Conservation (phyloP, 1,284 basidiomycete genomes). For the Golubevia sp. region DNA sequence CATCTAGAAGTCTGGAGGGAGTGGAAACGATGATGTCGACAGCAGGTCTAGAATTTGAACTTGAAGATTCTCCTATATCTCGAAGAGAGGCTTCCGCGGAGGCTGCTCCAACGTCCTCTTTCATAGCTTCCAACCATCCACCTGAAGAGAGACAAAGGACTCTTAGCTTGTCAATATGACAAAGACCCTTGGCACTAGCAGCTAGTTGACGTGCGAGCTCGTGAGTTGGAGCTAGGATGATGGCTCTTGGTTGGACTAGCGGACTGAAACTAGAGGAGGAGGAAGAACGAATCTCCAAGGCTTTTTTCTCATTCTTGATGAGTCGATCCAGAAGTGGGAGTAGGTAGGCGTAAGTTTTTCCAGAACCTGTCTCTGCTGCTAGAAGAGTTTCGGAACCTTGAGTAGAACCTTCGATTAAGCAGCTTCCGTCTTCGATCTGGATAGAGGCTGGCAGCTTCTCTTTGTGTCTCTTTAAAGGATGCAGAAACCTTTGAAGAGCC, state of each 20-base stretch:
- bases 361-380: slow-evolving; percentile 10
- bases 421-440: not conserved
- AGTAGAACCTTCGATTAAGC: not conserved
- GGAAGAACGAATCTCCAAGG: slow-evolving; percentile 3
- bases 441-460: not conserved
- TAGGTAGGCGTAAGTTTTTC: slow-evolving; percentile 9
- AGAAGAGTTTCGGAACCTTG: slow-evolving; percentile 5
- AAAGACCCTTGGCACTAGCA: slow-evolving; percentile 72
- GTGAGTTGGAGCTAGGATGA: slow-evolving; percentile 83
- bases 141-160: slow-evolving; percentile 71
- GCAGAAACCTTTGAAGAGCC: not conserved
- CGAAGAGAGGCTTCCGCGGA: not conserved
- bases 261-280: not conserved
- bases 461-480: not conserved
- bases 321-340: slow-evolving; percentile 8
- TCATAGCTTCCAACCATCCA: slow-evolving; percentile 38
- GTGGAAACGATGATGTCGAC: slow-evolving; percentile 79
- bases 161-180: slow-evolving; percentile 76
- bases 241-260: slow-evolving; percentile 68
- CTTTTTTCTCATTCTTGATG: slow-evolving; percentile 5
- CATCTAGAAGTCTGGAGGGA: slow-evolving; percentile 74
- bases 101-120: slow-evolving; percentile 18
- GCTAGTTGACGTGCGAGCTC: slow-evolving; percentile 81
- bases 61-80: not conserved
- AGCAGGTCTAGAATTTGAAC: not conserved